Conservation (phyloP, 352 stramenopile species). For the Globisporangium rhizosaccharum region DNA sequence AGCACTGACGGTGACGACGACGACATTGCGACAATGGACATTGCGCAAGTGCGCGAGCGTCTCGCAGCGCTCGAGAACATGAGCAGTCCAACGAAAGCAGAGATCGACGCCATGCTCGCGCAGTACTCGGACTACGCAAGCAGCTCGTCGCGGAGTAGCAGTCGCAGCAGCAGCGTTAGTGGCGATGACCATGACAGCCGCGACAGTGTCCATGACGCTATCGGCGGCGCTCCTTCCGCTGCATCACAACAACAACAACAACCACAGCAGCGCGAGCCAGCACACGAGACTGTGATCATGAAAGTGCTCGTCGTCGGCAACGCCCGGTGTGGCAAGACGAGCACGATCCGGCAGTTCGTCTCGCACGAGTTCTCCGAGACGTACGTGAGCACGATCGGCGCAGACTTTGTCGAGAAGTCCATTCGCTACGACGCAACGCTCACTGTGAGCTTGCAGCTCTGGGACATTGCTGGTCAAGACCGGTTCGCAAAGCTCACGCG, state of each 20-base stretch:
- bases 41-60: slow-evolving; percentile 46
- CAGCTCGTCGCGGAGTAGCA: slow-evolving; percentile 4
- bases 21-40: slow-evolving; percentile 15
- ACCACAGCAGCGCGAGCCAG: background rate
- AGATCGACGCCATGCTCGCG: slow-evolving; percentile 58
- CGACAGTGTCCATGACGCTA: background rate
- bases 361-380: slow-evolving; percentile 65
- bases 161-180: slow-evolving; percentile 10
- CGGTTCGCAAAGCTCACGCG: slow-evolving; percentile 86
- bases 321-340: slow-evolving; percentile 86
- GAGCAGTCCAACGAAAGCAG: slow-evolving; percentile 35
- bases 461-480: slow-evolving; percentile 87
- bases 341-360: slow-evolving; percentile 75
- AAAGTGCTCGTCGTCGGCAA: slow-evolving; percentile 87
- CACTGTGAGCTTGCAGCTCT: slow-evolving; percentile 74
- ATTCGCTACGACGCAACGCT: slow-evolving; percentile 55
- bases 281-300: slow-evolving; percentile 54
- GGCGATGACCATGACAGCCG: slow-evolving; percentile 7
- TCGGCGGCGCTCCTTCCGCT: background rate
- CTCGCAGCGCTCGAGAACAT: slow-evolving; percentile 41
- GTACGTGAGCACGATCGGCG: slow-evolving; percentile 84
- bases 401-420: slow-evolving; percentile 82
- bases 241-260: slow-evolving; percentile 1
- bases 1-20: background rate
- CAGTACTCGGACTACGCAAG: slow-evolving; percentile 41